phyloP scores from a whole-genome alignment of 1,284 basidiomycete species.

The Schizophyllum commune region DNA sequence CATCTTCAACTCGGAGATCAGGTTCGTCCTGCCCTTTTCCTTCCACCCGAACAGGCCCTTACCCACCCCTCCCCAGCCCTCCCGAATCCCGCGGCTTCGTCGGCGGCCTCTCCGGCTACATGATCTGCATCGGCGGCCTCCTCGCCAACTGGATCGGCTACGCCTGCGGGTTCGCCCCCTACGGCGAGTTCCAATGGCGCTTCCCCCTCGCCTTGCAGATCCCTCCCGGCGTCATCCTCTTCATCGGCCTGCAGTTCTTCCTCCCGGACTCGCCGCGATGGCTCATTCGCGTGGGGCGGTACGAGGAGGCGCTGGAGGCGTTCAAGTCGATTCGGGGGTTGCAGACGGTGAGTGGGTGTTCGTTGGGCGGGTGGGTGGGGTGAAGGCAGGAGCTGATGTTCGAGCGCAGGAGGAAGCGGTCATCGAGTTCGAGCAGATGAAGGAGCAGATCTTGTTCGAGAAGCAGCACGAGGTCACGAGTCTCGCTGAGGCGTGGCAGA shows the following conservation, averaged over 20 bases:
- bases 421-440: slow-evolving; percentile 13
- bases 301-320: slow-evolving; percentile 8
- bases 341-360: slow-evolving; percentile 1
- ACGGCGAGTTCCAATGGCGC: slow-evolving; percentile 12
- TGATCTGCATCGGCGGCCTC: slow-evolving; percentile 12
- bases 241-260: slow-evolving; percentile 9
- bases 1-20: slow-evolving; percentile 15
- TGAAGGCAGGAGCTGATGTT: not conserved
- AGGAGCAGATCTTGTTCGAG: slow-evolving; percentile 12
- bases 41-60: too few species aligned
- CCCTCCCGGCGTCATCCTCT: slow-evolving; percentile 12
- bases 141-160: slow-evolving; percentile 14
- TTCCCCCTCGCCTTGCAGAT: slow-evolving; percentile 13
- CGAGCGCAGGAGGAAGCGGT: slow-evolving; percentile 2
- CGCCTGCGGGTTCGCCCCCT: slow-evolving; percentile 10
- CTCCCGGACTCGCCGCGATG: slow-evolving; percentile 12
- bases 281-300: slow-evolving; percentile 7
- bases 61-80: slow-evolving; percentile 5
- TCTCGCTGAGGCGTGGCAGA: slow-evolving; percentile 10
- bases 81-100: slow-evolving; percentile 12
- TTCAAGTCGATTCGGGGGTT: slow-evolving; percentile 10
- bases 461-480: slow-evolving; percentile 8
- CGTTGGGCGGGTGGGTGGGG: not conserved
- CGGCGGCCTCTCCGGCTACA: slow-evolving; percentile 12
- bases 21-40: slow-evolving; percentile 3